phyloP scores from a whole-genome alignment of 345 rosid genomes.

The Camelina neglecta region DNA sequence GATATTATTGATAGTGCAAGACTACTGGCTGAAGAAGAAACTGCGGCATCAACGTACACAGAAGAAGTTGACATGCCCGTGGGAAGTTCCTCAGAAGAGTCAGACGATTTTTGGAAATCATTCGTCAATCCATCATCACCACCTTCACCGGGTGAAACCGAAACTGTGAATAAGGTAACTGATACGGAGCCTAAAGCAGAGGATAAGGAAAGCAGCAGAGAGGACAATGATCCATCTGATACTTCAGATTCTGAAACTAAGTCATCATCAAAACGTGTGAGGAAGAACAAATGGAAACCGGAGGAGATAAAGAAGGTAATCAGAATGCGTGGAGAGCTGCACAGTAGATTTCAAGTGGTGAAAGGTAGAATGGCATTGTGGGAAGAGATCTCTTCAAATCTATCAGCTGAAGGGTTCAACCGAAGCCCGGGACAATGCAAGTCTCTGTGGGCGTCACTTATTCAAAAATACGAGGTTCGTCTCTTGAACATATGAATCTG shows the following conservation, averaged over 20 bases:
- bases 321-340: slow-evolving; percentile 67
- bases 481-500: background rate
- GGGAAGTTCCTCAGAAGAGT: slow-evolving; percentile 44
- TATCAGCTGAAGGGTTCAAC: slow-evolving; percentile 62
- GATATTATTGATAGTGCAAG: slow-evolving; percentile 47
- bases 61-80: slow-evolving; percentile 38
- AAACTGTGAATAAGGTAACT: slow-evolving; percentile 33
- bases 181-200: slow-evolving; percentile 39
- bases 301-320: slow-evolving; percentile 84
- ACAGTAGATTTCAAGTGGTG: slow-evolving; percentile 70
- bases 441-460: slow-evolving; percentile 85
- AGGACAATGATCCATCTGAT: slow-evolving; percentile 50
- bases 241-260: slow-evolving; percentile 48
- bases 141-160: slow-evolving; percentile 48
- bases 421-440: slow-evolving; percentile 91
- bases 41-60: slow-evolving; percentile 47
- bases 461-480: slow-evolving; percentile 84
- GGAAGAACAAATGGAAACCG: slow-evolving; percentile 84
- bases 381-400: slow-evolving; percentile 78
- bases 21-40: slow-evolving; percentile 58
- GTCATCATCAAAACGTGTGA: slow-evolving; percentile 55
- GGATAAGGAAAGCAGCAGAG: slow-evolving; percentile 48
- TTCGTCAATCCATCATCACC: slow-evolving; percentile 51
- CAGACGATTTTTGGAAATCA: slow-evolving; percentile 73
- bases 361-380: slow-evolving; percentile 96